Base-by-base conservation (phyloP, 2,329 filamentous ascomycete genomes). In the Colletotrichum somersetense region DNA sequence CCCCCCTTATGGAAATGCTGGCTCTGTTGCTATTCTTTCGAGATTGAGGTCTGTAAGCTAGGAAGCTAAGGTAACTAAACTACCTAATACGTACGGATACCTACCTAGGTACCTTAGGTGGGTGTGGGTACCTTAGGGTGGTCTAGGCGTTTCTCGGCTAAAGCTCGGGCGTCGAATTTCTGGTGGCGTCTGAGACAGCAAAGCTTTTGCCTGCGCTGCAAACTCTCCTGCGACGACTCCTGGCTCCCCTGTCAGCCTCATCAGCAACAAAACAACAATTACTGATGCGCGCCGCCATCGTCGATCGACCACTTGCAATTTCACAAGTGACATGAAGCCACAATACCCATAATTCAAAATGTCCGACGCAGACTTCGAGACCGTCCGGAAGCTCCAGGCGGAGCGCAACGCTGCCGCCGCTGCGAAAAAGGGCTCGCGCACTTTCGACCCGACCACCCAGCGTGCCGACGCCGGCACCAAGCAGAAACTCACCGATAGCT, bases 401-500 rank as follows among this genome's bases (percentile, higher is more conserved):
- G 95, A 97, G 92, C 94, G 95, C 82, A 97, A 97, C 84, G 92
- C 92, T 81, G 88, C 89, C 78, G 89, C 92, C 78, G 90, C 91
- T 78, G 88, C 87, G 75, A 96, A 94, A 87, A 95, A 95, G 86
- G 91, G 92, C 84, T 92, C 91, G 82, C 92, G 90, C 86, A 89
- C 91, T 82, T 92, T 93, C 83, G 93, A 96, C 85, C 87, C 89
- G 75, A 89, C 91, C 79, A 91, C 85, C 85, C 95, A 97, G 86
- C 93, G 93, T 83, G 90, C 89, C 86, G 92, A 96, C 87, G 87
- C 87, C 80, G 93, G 93, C 77, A 95, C 92, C 82, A 98, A 97
- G 89, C 93, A 93, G 83, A 97, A 93, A 82, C 89, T 98, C 80
- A 97, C 91, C 80, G 95, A 98, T 77, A 90, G 89, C 80, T 95